Base-by-base conservation (phyloP, 148 eudicot genomes). In the Nepenthes mirabilis region DNA sequence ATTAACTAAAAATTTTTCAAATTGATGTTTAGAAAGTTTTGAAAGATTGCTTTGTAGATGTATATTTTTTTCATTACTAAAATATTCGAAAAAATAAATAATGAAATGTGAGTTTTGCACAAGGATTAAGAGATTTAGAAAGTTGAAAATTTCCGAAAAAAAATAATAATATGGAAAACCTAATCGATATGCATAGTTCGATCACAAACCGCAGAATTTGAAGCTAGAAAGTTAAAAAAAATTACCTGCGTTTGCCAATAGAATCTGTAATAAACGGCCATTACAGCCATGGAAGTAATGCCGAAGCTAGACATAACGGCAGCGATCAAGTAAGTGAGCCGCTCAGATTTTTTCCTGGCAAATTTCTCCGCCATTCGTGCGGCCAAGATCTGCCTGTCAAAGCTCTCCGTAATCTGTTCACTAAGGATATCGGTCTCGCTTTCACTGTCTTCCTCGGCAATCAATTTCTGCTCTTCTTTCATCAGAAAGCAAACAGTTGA, bases 181-280 rank as follows among this genome's bases (percentile, higher is more conserved):
- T 23, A 23, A 23, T 23, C 23, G 23, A 23, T 23, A 23, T 23
- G 23, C 23, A 23, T 23, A 23, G 23, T 23, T 23, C 23, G 23
- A 23, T 23, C 23, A 45, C 11, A 11, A 45, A 45, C 48, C 11
- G 48, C 48, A 45, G 11, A 37, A 37, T 8, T 47, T 54, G 36
- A 14, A 45, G 40, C 34, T 49, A 32, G 33, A 58, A 33, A 47
- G 48, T 23, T 47, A 14, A 36, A 45, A 37, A 49, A 49, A 43
- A 3, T 12, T 76, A 91, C 98, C 90, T 86, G 87, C 85, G 88
- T 77, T 78, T 89, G 96, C 95, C 89, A 93, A 14, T 79, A 69
- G 47, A 89, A 93, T 0, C 99, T 74, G 53, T 79, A 93, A 55
- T 93, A 93, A 65, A 93, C 96, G 53, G 99, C 83, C 74, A 84